Conservation (phyloP, 2,329 filamentous ascomycete genomes). For the Dryadomyces quercivorus region DNA sequence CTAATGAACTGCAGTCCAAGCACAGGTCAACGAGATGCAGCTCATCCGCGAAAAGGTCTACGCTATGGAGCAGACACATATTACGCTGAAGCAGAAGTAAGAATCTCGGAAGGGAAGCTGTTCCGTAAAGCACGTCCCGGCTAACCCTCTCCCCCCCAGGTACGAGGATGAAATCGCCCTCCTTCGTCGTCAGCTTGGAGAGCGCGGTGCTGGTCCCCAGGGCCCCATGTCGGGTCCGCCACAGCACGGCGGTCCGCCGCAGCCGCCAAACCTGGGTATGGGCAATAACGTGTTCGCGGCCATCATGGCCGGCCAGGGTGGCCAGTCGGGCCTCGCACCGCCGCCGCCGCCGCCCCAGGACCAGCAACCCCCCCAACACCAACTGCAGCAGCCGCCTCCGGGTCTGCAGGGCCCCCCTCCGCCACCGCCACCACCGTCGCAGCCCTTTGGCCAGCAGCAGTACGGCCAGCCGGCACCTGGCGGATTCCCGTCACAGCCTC, state of each 20-base stretch:
- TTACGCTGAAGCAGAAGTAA: slow-evolving; percentile 82
- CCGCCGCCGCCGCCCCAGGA: slow-evolving; percentile 50
- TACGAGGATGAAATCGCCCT: slow-evolving; percentile 86
- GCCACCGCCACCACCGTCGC: slow-evolving; percentile 47
- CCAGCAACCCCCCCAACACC: slow-evolving; percentile 43
- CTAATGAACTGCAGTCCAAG: slow-evolving; percentile 50
- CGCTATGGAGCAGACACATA: slow-evolving; percentile 79
- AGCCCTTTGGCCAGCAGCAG: slow-evolving; percentile 56
- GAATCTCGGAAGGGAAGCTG: slow-evolving; percentile 22
- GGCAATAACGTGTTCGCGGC: slow-evolving; percentile 89
- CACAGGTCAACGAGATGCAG: slow-evolving; percentile 90
- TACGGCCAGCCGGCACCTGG: slow-evolving; percentile 43
- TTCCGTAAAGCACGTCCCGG: background rate
- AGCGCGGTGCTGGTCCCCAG: slow-evolving; percentile 52
- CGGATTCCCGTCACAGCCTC: slow-evolving; percentile 72
- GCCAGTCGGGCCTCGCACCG: slow-evolving; percentile 73
- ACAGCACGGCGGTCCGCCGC: slow-evolving; percentile 66
- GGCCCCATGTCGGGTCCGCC: slow-evolving; percentile 53
- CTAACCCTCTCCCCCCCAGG: slow-evolving; percentile 31
- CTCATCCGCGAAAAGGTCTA: slow-evolving; percentile 89
- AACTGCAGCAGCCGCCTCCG: slow-evolving; percentile 66
- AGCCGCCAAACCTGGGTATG: slow-evolving; percentile 80
- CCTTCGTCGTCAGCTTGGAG: slow-evolving; percentile 77
- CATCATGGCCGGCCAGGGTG: slow-evolving; percentile 82
- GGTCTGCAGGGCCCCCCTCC: slow-evolving; percentile 44